Evolutionary conservation across 345 rosid genomes (phyloP).

Genomic region (Conringia planisiliqua): DNA sequence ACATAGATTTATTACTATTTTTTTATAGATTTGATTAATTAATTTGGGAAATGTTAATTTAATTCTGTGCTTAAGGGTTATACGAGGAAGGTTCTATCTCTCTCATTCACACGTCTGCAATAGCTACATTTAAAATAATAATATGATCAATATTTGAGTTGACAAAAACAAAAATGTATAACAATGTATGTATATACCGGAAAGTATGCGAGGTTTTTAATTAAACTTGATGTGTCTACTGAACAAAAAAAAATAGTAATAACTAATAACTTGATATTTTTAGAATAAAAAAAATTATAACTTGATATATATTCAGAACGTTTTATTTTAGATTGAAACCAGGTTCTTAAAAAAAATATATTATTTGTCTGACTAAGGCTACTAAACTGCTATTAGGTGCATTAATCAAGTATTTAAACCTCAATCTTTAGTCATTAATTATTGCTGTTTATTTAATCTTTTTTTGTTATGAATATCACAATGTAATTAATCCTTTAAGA

Average conservation of each 20-base stretch:
- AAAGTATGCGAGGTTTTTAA: not conserved
- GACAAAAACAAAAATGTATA: not conserved
- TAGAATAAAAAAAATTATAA: not conserved
- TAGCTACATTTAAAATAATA: not conserved
- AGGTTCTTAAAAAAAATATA: not conserved
- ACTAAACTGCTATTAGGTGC: not conserved
- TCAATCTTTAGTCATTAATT: not conserved
- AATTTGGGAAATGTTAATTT: not conserved
- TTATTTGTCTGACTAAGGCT: not conserved
- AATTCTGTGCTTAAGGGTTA: slow-evolving; percentile 13
- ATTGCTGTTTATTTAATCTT: not conserved
- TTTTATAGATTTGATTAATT: not conserved
- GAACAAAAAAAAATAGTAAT: not conserved
- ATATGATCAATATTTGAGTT: not conserved
- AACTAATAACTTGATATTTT: too few relatives aligned
- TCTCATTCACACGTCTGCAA: not conserved
- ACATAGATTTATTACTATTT: not conserved
- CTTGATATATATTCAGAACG: not conserved
- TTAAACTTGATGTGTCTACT: not conserved
- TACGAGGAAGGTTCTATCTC: slow-evolving; percentile 34
- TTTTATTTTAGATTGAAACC: not conserved
- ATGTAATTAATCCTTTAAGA: not conserved
- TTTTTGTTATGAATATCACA: not conserved
- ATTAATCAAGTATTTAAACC: not conserved
- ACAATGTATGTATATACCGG: not conserved